Base-by-base conservation (phyloP, 306 rosid genomes). In the Lathyrus sativus region DNA sequence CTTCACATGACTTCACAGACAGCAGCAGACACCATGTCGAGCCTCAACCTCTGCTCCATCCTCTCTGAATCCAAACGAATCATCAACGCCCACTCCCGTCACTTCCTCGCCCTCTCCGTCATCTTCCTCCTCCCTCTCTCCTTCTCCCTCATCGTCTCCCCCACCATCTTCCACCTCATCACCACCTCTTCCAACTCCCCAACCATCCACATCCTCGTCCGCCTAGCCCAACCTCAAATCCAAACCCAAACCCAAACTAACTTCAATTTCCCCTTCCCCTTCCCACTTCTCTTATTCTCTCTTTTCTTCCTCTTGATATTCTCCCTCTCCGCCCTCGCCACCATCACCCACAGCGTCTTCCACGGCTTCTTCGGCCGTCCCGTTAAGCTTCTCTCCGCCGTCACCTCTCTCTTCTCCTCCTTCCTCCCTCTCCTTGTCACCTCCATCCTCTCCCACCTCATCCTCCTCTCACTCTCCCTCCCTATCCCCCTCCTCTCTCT, bases 311-410 rank as follows among this genome's bases (percentile, higher is more conserved):
- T 49, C 38, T 8, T 75, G 42, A 3, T 71, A 26, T 26, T 79
- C 84, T 77, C 90, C 18, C 81, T 82, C 76, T 72, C 51, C 60
- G 75, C 95, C 14, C 38, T 72, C 22, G 82, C 82, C 50, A 77
- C 90, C 65, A 90, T 90, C 87, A 82, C 88, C 71, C 83, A 75
- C 83, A 82, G 88, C 68, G 83, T 84, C 83, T 76, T 82, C 64
- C 95, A 86, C 28, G 91, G 86, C 77, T 90, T 90, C 87, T 88
- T 77, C 56, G 92, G 87, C 71, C 88, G 91, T 17, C 92, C 95
- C 28, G 92, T 88, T 53, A 87, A 84, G 66, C 73, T 90, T 62
- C n/a, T 35, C 50, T 79, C 90, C 38, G 67, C 95, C 6, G 6
- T 88, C 59, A 45, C 74, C 61, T 88, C 92, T 1, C 58, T 82